These are phyloP conservation scores for Hygrophila difformis DNA, from an alignment of 257 asterid species.

Conservation along the genomic window DNA sequence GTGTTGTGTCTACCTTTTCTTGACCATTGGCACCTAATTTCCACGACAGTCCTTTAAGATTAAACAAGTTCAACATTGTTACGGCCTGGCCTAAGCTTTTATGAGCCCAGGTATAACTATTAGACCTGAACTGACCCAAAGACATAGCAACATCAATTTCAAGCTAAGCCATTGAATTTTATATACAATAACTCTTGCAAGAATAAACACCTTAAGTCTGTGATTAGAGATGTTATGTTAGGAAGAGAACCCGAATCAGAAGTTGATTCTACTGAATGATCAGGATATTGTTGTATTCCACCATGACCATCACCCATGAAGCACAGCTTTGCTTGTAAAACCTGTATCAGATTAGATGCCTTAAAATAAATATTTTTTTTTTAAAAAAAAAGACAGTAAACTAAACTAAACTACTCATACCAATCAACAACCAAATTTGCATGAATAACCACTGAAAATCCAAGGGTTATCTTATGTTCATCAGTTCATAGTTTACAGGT, in stretches of 20 bases:
- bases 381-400: too few relatives aligned
- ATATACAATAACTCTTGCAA: constrained; percentile 1
- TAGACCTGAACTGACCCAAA: constrained; percentile 45
- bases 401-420: too few relatives aligned
- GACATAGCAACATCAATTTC: constrained; percentile 13
- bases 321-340: constrained; percentile 21
- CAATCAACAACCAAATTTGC: neutral
- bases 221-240: constrained; percentile 23
- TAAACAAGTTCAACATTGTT: constrained; percentile 76
- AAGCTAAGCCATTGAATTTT: constrained; percentile 11
- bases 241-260: constrained; percentile 33
- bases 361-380: too few relatives aligned
- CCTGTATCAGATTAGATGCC: constrained; percentile 13
- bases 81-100: constrained; percentile 39
- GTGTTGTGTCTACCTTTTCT: constrained; percentile 53
- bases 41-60: constrained; percentile 67
- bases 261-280: constrained; percentile 47
- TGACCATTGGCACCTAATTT: constrained; percentile 51
- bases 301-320: constrained; percentile 76
- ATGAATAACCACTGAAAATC: constrained; percentile 6
- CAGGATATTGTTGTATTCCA: constrained; percentile 44
- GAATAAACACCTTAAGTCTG: constrained; percentile 35
- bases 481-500: too few relatives aligned
- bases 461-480: neutral
- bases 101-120: constrained; percentile 31